Evolutionary conservation across 2,329 filamentous ascomycete genomes (phyloP).

Genomic region (Neurospora crassa): DNA sequence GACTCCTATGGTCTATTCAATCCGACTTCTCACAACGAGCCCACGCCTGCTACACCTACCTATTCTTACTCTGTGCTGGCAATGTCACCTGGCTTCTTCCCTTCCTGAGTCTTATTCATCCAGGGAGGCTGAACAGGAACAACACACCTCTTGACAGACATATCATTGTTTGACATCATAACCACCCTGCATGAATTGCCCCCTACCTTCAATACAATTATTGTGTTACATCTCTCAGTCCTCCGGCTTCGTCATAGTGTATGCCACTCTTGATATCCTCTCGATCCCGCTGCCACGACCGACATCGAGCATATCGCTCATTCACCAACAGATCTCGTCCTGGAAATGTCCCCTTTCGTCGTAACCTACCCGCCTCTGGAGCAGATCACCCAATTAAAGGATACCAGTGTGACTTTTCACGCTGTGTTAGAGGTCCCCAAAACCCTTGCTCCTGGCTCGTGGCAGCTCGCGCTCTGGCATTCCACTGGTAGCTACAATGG

Average conservation of each 20-base stretch:
- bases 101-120: neutral
- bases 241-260: neutral
- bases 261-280: neutral
- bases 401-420: conserved; percentile 46
- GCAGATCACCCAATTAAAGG: conserved; percentile 55
- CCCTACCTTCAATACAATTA: neutral
- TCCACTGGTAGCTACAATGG: conserved; percentile 36
- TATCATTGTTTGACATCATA: neutral
- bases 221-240: neutral
- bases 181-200: neutral
- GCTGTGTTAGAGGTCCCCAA: conserved; percentile 59
- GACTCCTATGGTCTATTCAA: neutral
- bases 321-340: conserved; percentile 13
- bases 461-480: conserved; percentile 71
- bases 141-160: neutral
- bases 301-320: neutral
- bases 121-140: neutral
- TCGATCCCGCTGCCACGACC: neutral
- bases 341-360: conserved; percentile 22
- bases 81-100: neutral
- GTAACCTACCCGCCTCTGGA: conserved; percentile 62
- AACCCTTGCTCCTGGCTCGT: conserved; percentile 44
- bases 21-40: neutral
- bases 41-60: neutral
- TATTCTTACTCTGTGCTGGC: neutral